Conservation (phyloP, 768 basidiomycete genomes). For the Agrocybe pediades region DNA sequence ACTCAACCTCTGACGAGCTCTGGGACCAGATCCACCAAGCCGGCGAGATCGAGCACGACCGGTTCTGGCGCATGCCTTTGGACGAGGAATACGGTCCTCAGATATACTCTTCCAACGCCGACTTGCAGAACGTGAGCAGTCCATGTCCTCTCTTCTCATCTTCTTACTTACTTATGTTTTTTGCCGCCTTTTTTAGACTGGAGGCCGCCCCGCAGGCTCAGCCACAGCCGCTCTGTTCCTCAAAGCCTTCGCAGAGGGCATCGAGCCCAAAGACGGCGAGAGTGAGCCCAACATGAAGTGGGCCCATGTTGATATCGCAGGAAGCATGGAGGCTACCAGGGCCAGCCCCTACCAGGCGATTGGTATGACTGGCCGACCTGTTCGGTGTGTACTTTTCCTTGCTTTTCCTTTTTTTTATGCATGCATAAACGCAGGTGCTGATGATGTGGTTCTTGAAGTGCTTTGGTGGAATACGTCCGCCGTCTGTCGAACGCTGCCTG, state of each 20-base stretch:
- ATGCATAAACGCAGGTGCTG: not conserved
- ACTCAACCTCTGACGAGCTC: conserved; percentile 72
- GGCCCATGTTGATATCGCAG: conserved; percentile 89
- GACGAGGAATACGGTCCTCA: conserved; percentile 80
- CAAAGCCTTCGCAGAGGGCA: conserved; percentile 78
- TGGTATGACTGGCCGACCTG: conserved; percentile 82
- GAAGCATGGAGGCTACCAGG: conserved; percentile 71
- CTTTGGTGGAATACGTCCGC: conserved; percentile 43
- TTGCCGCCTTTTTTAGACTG: conserved; percentile 48
- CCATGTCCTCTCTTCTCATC: not conserved
- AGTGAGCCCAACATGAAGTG: conserved; percentile 61
- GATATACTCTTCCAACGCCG: conserved; percentile 78
- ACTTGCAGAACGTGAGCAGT: conserved; percentile 68
- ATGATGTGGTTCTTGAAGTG: conserved; percentile 23
- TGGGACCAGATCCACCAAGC: conserved; percentile 72
- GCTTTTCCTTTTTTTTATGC: not conserved
- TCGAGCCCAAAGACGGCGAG: conserved; percentile 60
- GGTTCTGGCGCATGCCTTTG: conserved; percentile 90
- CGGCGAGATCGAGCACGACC: conserved; percentile 75
- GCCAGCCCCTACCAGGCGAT: conserved; percentile 64
- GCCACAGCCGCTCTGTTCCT: conserved; percentile 89
- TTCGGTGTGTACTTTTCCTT: conserved; percentile 49
- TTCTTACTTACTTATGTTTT: not conserved
- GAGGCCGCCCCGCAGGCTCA: conserved; percentile 71
- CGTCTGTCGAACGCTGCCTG: conserved; percentile 31